phyloP scores from a whole-genome alignment of 2,329 filamentous ascomycete genomes.

The Aspergillus novofumigatus region DNA sequence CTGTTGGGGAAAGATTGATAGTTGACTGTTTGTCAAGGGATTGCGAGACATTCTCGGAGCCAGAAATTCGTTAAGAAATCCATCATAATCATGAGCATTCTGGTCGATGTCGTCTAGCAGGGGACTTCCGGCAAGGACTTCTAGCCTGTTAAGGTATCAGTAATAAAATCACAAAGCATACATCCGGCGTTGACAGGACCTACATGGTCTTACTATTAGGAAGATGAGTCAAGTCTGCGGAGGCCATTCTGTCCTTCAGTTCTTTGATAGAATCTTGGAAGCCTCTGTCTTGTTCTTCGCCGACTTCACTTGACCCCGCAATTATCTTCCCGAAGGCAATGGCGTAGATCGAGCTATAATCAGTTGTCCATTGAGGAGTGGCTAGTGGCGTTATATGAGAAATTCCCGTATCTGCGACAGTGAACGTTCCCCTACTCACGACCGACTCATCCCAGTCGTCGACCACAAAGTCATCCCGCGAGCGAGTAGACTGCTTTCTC shows the following conservation, averaged over 20 bases:
- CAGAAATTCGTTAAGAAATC: constrained; percentile 18
- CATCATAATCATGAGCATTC: constrained; percentile 26
- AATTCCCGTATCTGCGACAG: constrained; percentile 6
- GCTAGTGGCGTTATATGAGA: constrained; percentile 8
- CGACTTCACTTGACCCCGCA: constrained; percentile 2
- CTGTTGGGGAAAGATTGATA: constrained; percentile 10
- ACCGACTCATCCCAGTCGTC: constrained; percentile 35
- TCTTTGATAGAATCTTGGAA: constrained; percentile 23
- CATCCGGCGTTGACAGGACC: constrained; percentile 2
- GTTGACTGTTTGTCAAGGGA: background rate
- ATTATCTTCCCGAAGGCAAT: constrained; percentile 16
- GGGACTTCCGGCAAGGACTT: constrained; percentile 24
- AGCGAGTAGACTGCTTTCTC: constrained; percentile 6
- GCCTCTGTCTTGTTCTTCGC: constrained; percentile 3
- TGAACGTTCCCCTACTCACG: constrained; percentile 3
- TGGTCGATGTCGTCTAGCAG: constrained; percentile 35
- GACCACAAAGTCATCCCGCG: constrained; percentile 32
- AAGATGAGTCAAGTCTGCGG: constrained; percentile 3
- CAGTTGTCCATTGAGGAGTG: constrained; percentile 26
- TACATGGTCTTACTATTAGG: constrained; percentile 28
- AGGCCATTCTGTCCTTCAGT: constrained; percentile 12
- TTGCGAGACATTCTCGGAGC: background rate
- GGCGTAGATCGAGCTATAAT: constrained; percentile 27
- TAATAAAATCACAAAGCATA: background rate
- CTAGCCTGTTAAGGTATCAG: constrained; percentile 26